These are phyloP conservation scores for Penicillium decumbens DNA, from an alignment of 2,329 filamentous ascomycete genomes.

Conservation along the genomic window DNA sequence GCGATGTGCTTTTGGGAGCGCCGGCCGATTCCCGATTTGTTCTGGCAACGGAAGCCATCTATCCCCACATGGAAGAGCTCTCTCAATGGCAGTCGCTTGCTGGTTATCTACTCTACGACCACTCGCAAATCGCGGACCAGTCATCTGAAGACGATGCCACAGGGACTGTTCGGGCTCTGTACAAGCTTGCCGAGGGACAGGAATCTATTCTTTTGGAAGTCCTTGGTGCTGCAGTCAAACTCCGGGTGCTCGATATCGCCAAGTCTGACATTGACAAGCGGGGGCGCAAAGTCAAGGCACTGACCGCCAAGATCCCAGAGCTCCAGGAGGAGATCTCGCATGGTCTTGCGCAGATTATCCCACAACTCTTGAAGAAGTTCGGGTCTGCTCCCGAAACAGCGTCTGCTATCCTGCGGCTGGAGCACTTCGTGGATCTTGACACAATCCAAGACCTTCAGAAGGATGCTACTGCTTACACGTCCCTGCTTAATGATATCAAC, in stretches of 20 bases:
- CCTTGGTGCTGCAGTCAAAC: slow-evolving; percentile 74
- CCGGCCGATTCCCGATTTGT: slow-evolving; percentile 76
- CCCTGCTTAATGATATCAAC: slow-evolving; percentile 83
- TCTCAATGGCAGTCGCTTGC: slow-evolving; percentile 83
- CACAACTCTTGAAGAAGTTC: slow-evolving; percentile 84
- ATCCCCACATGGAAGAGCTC: slow-evolving; percentile 74
- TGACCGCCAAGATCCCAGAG: slow-evolving; percentile 60
- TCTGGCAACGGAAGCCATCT: slow-evolving; percentile 78
- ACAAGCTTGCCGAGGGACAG: slow-evolving; percentile 69
- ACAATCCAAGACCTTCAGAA: slow-evolving; percentile 85
- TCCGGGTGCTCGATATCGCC: slow-evolving; percentile 61
- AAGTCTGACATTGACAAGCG: slow-evolving; percentile 58
- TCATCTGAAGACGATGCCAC: slow-evolving; percentile 57
- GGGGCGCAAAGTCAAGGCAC: slow-evolving; percentile 53
- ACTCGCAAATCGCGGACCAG: slow-evolving; percentile 60
- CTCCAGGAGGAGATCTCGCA: slow-evolving; percentile 74
- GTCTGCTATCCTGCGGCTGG: slow-evolving; percentile 76
- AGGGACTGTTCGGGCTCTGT: slow-evolving; percentile 62
- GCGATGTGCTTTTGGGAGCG: slow-evolving; percentile 52
- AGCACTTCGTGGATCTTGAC: slow-evolving; percentile 80
- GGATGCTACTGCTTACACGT: slow-evolving; percentile 72
- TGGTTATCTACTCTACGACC: slow-evolving; percentile 88
- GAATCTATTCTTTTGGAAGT: slow-evolving; percentile 84
- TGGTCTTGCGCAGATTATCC: slow-evolving; percentile 72
- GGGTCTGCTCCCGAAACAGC: slow-evolving; percentile 84